Evolutionary conservation across 2,329 filamentous ascomycete species (phyloP).

Genomic region (Cryoendolithus antarcticus): DNA sequence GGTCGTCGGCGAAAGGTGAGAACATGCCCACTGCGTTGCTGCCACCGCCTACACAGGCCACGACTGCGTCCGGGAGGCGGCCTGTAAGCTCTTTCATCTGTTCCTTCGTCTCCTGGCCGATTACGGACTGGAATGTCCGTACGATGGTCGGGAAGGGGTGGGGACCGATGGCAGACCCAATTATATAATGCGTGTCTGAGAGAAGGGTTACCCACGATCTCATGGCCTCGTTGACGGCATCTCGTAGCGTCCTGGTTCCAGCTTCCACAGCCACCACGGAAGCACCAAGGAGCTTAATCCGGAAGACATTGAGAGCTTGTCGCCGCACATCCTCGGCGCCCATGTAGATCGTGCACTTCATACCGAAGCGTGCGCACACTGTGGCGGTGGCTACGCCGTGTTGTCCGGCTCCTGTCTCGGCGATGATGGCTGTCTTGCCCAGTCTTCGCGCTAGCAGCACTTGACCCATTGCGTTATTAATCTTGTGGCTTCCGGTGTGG

Average conservation of each 20-base stretch:
- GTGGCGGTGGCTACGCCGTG: constrained; percentile 97
- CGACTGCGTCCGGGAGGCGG: constrained; percentile 87
- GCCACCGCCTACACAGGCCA: constrained; percentile 91
- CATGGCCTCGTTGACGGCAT: constrained; percentile 84
- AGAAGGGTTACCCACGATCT: constrained; percentile 89
- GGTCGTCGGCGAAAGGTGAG: constrained; percentile 86
- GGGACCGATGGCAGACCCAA: constrained; percentile 91
- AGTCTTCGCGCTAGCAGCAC: constrained; percentile 73
- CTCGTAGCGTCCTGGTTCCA: constrained; percentile 54
- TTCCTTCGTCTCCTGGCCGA: constrained; percentile 84
- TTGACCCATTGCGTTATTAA: constrained; percentile 96
- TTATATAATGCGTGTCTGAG: constrained; percentile 93
- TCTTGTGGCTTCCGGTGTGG: constrained; percentile 97
- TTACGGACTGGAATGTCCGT: constrained; percentile 92
- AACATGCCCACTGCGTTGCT: constrained; percentile 98
- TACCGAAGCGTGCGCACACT: constrained; percentile 93
- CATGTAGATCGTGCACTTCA: constrained; percentile 98
- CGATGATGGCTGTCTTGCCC: constrained; percentile 94
- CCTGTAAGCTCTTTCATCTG: constrained; percentile 78
- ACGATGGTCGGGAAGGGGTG: constrained; percentile 98
- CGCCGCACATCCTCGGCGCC: constrained; percentile 92
- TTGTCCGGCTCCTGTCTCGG: constrained; percentile 93
- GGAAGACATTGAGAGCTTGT: constrained; percentile 95
- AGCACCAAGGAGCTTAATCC: constrained; percentile 90
- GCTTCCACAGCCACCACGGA: constrained; percentile 87